Percentiles rank a stretch among this genome's conserved stretches.
Conservation (phyloP, 768 basidiomycete genomes). For the Pisolithus sp. region DNA sequence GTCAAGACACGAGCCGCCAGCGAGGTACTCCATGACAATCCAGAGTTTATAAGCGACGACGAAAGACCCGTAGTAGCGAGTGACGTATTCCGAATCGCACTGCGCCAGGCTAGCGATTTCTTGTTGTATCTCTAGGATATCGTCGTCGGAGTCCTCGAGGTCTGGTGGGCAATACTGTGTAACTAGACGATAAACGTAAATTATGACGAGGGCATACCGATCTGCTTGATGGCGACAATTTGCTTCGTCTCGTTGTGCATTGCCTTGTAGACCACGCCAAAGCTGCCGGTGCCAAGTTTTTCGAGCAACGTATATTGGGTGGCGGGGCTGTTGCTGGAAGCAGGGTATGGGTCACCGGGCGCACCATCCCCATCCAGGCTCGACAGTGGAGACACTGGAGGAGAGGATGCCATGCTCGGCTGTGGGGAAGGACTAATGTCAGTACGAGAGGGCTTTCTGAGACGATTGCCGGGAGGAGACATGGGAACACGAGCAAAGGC, state of each 20-base stretch:
- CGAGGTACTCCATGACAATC: slow-evolving; percentile 99
- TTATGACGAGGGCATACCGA: slow-evolving; percentile 52
- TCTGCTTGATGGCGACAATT: slow-evolving; percentile 97
- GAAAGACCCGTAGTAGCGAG: slow-evolving; percentile 94
- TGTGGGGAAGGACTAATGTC: slow-evolving; percentile 33
- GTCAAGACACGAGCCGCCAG: slow-evolving; percentile 97
- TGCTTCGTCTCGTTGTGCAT: slow-evolving; percentile 91
- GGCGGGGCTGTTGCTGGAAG: slow-evolving; percentile 75
- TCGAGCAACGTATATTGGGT: slow-evolving; percentile 89
- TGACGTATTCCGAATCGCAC: slow-evolving; percentile 95
- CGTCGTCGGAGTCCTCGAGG: slow-evolving; percentile 96
- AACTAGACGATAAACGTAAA: slow-evolving; percentile 5
- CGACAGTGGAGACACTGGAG: slow-evolving; percentile 41
- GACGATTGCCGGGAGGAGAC: slow-evolving; percentile 32
- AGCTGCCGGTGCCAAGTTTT: slow-evolving; percentile 96
- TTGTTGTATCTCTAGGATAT: slow-evolving; percentile 97
- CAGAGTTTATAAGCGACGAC: slow-evolving; percentile 95
- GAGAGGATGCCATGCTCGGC: slow-evolving; percentile 38
- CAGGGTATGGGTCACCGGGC: slow-evolving; percentile 55
- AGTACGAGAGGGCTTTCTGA: slow-evolving; percentile 34
- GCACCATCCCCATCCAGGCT: slow-evolving; percentile 34
- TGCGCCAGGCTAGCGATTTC: slow-evolving; percentile 95
- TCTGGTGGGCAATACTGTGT: slow-evolving; percentile 41
- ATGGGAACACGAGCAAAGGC: slow-evolving; percentile 31
- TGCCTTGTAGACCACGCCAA: slow-evolving; percentile 96